Evolutionary conservation across 2,329 filamentous ascomycete species (phyloP), one percentile per base, ranked within the genome.

Genomic region (Aspergillus fischeri): DNA sequence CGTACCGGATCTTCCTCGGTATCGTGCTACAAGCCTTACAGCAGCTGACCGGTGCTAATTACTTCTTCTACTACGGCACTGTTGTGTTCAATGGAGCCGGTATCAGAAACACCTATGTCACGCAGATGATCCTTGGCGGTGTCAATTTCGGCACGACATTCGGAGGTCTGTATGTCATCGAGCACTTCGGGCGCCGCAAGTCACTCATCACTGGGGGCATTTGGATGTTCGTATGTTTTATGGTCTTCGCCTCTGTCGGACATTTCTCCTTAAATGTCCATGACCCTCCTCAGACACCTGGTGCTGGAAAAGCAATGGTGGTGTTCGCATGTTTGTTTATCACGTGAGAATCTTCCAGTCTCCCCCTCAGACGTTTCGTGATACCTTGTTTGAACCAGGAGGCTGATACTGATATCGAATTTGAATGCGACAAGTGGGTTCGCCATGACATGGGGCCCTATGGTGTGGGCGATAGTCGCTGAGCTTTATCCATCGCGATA

Each of bases 241-340:
- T 86, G 38, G 75, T 91, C 58, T 89, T 88, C 67, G 86, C 83
- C 17, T 76, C 79, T 0, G 78, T 87, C 25, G 82, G 84, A 3
- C 77, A 77, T 20, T 77, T 77, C 62, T 64, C 68, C 0, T 67
- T 77, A 1, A 60, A 75, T 49, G 65, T 53, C 0, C 48, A 64
- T 0, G 51, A 78, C 17, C 80, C 80, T 0, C 70, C 73, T 1
- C 65, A 71, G 4, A 81, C 75, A 59, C 65, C 73, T 9, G 70
- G 75, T 0, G 79, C 83, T 2, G 86, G 87, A 0, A 83, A 85
- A 8, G 80, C 86, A 57, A 87, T 90, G 81, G 88, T 91, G 53
- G 83, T 88, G 1, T 83, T 86, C 27, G 84, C 87, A 1, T 89
- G 85, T 70, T 81, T 90, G 71, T 90, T 89, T 66, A 90, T 91